phyloP scores from a whole-genome alignment of 192 early-diverging fungal genomes.

The Podila epigama region DNA sequence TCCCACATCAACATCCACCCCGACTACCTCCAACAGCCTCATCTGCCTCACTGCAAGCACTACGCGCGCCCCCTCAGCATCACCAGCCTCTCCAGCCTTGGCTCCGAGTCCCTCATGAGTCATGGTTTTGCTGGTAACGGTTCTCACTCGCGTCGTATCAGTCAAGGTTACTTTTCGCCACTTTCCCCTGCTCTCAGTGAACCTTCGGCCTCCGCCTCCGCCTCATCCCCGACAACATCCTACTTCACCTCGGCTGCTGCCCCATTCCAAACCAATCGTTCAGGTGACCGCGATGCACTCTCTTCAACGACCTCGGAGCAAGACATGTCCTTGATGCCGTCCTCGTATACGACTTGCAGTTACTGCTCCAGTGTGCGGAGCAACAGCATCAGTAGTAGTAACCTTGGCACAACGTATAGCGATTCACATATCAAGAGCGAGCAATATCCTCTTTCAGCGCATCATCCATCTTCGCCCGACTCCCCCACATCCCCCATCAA shows the following conservation, averaged over 20 bases:
- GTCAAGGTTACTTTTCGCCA: too few relatives aligned
- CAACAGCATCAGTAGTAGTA: conserved; percentile 7
- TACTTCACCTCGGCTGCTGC: neutral
- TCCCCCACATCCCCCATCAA: neutral
- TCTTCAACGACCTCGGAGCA: neutral
- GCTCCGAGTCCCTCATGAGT: neutral
- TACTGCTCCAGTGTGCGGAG: conserved; percentile 19
- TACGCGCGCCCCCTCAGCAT: conserved; percentile 16
- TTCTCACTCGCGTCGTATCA: neutral
- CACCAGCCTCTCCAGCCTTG: conserved; percentile 13
- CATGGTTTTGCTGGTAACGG: neutral
- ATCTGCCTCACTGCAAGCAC: neutral
- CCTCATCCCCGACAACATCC: neutral
- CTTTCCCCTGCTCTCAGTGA: neutral
- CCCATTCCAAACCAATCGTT: too few relatives aligned
- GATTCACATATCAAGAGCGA: too few relatives aligned
- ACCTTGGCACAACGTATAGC: conserved; percentile 1
- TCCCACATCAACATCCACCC: conserved; percentile 5
- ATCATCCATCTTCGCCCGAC: neutral
- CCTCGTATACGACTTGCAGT: conserved; percentile 7
- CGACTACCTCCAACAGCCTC: neutral
- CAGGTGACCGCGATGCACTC: too few relatives aligned
- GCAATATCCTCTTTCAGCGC: too few relatives aligned
- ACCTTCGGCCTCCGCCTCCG: neutral
- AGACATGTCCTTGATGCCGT: neutral